Evolutionary conservation across 2,329 filamentous ascomycete species (phyloP).

Genomic region (Ceratocystis alfenasii): DNA sequence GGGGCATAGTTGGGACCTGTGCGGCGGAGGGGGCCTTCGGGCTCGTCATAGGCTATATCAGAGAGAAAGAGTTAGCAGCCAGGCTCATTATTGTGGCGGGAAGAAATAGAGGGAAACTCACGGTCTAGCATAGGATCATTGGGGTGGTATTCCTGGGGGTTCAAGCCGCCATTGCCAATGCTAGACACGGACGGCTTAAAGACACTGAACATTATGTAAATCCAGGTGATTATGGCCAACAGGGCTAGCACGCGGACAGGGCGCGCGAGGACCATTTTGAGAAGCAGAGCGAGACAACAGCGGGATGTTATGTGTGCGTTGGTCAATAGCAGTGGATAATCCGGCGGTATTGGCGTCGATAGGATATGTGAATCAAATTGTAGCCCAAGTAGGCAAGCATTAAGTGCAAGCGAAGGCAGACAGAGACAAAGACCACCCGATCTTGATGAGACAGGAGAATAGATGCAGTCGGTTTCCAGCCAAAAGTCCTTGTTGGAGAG

Average conservation of each 20-base stretch:
- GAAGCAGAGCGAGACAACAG: not conserved
- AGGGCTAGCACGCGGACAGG: conserved; percentile 70
- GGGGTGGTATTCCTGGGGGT: conserved; percentile 45
- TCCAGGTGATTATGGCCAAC: conserved; percentile 58
- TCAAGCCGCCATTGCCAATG: conserved; percentile 25
- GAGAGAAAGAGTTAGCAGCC: conserved; percentile 7
- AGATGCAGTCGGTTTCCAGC: too few species aligned
- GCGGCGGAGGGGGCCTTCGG: conserved; percentile 61
- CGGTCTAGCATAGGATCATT: conserved; percentile 79
- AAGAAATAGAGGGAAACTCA: conserved; percentile 36
- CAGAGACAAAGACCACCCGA: too few species aligned
- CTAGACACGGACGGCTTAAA: conserved; percentile 45
- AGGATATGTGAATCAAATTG: not conserved
- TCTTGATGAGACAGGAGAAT: too few species aligned
- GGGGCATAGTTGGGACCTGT: conserved; percentile 66
- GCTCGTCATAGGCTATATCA: conserved; percentile 67
- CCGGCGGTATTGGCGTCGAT: too few species aligned
- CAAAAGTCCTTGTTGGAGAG: too few species aligned
- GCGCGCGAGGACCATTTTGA: conserved; percentile 69
- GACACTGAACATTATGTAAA: conserved; percentile 68
- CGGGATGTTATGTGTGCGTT: not conserved
- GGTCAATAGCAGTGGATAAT: not conserved
- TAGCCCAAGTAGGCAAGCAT: not conserved
- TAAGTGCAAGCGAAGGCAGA: too few species aligned
- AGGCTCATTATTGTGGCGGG: not conserved